Evolutionary conservation across 768 basidiomycete species (phyloP), one percentile per base, ranked within the genome.

Genomic region (Boletus sp.): DNA sequence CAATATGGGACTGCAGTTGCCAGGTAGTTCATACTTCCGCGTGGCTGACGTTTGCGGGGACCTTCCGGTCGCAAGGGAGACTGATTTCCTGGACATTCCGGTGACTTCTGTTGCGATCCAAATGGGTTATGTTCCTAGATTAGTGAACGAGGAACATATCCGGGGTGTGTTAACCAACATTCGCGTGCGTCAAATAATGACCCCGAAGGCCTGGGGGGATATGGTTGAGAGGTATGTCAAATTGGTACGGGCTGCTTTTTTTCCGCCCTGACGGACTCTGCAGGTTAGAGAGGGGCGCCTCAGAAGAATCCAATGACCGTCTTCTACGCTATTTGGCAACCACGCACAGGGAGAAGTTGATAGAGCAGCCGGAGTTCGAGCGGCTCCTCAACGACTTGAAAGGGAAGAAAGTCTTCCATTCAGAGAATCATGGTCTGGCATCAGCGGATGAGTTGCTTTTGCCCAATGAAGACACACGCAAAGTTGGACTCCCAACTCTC

Each of bases 21-120:
- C 95, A 0, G 66, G 69, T 6, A 82, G 93, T 46, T 74, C 87
- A 5, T 96, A 95, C 71, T 94, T 97, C 64, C 73, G 84, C 9
- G 90, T 83, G 56, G 93, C 87, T n/a, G 82, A 89, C 59, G 75
- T 98, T 17, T 97, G 90, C 58, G 17, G 8, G 7, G 70, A 32
- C 25, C 43, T 63, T 23, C 51, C 60, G 1, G 48, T 58, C 3
- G 60, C 30, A 17, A 32, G 7, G 17, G 60, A 49, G 25, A 2
- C 3, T 2, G n/a, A 21, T 8, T 62, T 61, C 19, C 6, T 43
- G 11, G 27, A 21, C n/a, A 44, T 61, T 27, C 37, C 33, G 1
- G 2, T 1, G 7, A 61, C 46, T 39, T 19, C 14, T 6, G 41
- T 56, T 15, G 51, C 50, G 9, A 8, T 41, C 1, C 23, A n/a